These are phyloP conservation scores for Aurantiochytrium sp. DNA, from an alignment of 108 stramenopile species.

Conservation along the genomic window DNA sequence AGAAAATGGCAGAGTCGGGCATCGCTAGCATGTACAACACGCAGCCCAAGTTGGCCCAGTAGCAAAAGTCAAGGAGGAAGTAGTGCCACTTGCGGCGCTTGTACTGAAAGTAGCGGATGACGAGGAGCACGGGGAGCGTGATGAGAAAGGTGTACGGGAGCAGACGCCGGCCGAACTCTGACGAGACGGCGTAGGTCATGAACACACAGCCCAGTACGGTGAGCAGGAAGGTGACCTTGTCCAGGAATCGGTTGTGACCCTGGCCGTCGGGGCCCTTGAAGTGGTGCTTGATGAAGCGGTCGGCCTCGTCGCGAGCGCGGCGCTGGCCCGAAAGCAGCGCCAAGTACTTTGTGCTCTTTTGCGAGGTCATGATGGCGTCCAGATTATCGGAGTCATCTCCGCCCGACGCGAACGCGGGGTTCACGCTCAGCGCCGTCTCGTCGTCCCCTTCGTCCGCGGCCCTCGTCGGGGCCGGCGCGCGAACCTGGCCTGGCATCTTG, in stretches of 20 bases:
- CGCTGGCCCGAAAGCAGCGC: background rate
- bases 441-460: background rate
- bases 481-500: too few species aligned
- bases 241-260: background rate
- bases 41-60: background rate
- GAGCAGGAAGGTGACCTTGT: conserved; percentile 6
- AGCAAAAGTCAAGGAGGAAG: conserved; percentile 55
- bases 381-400: background rate
- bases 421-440: background rate
- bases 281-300: background rate
- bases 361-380: background rate
- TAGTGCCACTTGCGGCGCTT: conserved; percentile 37
- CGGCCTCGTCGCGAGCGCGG: background rate
- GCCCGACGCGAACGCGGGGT: background rate
- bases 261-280: background rate
- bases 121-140: conserved; percentile 32
- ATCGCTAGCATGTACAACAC: background rate
- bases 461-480: too few species aligned
- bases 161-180: background rate
- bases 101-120: conserved; percentile 44
- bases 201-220: background rate
- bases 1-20: background rate
- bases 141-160: background rate
- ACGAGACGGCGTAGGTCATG: background rate
- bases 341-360: background rate